Conservation (phyloP, 177 flowering plant species). For the Vitis hybrid region DNA sequence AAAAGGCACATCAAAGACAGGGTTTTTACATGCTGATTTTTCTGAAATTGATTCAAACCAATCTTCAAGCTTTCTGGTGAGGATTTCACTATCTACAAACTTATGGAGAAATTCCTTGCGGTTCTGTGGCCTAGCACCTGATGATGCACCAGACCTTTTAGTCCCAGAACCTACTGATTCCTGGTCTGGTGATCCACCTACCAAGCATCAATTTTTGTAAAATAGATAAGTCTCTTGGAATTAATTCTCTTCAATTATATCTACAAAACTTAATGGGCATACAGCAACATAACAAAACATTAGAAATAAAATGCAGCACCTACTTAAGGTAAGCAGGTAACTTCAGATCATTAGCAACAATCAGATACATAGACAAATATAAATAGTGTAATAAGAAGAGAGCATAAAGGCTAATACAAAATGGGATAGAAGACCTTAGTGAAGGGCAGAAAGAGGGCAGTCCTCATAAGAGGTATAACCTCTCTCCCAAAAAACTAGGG, state of each 20-base stretch:
- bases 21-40: constrained; percentile 21
- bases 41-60: constrained; percentile 57
- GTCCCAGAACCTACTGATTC: constrained; percentile 77
- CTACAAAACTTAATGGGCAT: too few species aligned
- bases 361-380: too few species aligned
- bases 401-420: background rate
- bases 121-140: constrained; percentile 49
- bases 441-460: too few species aligned
- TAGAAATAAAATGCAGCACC: background rate
- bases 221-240: background rate
- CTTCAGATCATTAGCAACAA: background rate
- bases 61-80: constrained; percentile 53
- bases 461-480: too few species aligned
- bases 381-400: too few species aligned
- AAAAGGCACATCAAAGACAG: constrained; percentile 63
- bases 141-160: constrained; percentile 64
- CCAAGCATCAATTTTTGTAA: constrained; percentile 5
- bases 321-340: background rate
- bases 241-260: too few species aligned
- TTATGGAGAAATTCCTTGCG: constrained; percentile 70
- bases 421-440: too few species aligned
- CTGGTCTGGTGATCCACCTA: constrained; percentile 76
- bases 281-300: background rate
- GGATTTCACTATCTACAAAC: constrained; percentile 56
- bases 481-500: too few species aligned